These are phyloP conservation scores for Pythium phragmiticola DNA, from an alignment of 352 stramenopile species.

Conservation along the genomic window DNA sequence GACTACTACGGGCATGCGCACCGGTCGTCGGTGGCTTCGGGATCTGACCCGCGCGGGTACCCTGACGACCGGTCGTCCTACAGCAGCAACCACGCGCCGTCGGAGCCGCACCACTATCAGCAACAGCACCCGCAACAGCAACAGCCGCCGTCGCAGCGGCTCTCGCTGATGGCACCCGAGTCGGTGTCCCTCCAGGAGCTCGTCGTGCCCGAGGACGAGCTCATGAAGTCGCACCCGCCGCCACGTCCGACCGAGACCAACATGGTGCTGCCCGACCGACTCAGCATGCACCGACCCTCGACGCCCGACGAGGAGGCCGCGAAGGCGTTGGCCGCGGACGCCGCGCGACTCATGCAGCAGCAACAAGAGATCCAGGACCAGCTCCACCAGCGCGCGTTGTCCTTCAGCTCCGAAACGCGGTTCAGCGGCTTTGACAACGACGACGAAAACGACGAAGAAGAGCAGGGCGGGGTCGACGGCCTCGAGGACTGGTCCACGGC, in stretches of 20 bases:
- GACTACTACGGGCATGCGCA: background rate
- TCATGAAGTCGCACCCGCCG: background rate
- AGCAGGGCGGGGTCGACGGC: conserved; percentile 18
- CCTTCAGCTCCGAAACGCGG: conserved; percentile 23
- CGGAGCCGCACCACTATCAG: background rate
- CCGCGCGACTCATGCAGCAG: conserved; percentile 15
- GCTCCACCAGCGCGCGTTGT: conserved; percentile 13
- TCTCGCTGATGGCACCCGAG: conserved; percentile 2
- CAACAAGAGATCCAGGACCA: conserved; percentile 21
- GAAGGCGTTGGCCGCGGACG: conserved; percentile 9
- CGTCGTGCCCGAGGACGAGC: conserved; percentile 10
- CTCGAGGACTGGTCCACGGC: conserved; percentile 29
- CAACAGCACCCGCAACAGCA: conserved; percentile 5
- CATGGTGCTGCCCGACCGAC: background rate
- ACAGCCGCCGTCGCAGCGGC: conserved; percentile 1
- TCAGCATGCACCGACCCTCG: background rate
- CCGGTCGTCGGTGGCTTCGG: background rate
- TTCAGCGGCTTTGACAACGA: conserved; percentile 31
- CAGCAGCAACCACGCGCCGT: conserved; percentile 1
- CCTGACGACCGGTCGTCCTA: conserved; percentile 8
- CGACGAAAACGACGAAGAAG: conserved; percentile 37
- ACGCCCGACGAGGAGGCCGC: conserved; percentile 9
- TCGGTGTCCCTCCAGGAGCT: background rate
- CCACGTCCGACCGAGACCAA: background rate
- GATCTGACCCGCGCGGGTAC: background rate